Conservation (phyloP, 495 filamentous ascomycete species). For the Xylaria sp. region DNA sequence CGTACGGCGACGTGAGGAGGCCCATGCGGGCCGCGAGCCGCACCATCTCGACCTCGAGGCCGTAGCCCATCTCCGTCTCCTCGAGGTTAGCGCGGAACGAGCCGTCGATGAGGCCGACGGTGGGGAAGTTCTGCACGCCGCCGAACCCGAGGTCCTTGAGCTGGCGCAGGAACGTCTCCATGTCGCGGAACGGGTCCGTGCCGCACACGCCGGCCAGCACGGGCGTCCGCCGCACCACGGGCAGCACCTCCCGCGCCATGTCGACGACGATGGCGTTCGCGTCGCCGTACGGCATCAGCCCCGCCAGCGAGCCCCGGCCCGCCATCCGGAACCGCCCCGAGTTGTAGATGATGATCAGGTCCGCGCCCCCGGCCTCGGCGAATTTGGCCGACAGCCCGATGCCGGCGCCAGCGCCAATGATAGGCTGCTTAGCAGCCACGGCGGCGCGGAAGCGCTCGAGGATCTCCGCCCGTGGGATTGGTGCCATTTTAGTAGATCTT, state of each 20-base stretch:
- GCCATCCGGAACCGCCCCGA: slow-evolving; percentile 78
- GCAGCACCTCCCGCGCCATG: slow-evolving; percentile 69
- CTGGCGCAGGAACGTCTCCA: slow-evolving; percentile 63
- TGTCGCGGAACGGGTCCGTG: slow-evolving; percentile 68
- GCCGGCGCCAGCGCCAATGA: slow-evolving; percentile 74
- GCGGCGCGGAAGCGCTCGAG: slow-evolving; percentile 60
- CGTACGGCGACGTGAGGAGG: slow-evolving; percentile 72
- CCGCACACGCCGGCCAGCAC: slow-evolving; percentile 73
- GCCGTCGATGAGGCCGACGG: slow-evolving; percentile 74
- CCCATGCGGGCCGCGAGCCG: slow-evolving; percentile 60
- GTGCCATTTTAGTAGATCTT: slow-evolving; percentile 38
- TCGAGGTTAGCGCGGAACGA: slow-evolving; percentile 69
- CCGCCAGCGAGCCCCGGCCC: slow-evolving; percentile 71
- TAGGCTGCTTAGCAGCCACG: slow-evolving; percentile 59
- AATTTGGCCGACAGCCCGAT: slow-evolving; percentile 76
- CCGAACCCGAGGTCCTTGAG: slow-evolving; percentile 66
- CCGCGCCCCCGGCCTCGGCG: slow-evolving; percentile 69
- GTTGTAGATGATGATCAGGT: slow-evolving; percentile 77
- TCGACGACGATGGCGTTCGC: slow-evolving; percentile 73
- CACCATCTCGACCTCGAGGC: slow-evolving; percentile 69
- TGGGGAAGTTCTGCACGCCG: slow-evolving; percentile 77
- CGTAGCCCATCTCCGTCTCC: slow-evolving; percentile 74
- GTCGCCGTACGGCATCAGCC: slow-evolving; percentile 75
- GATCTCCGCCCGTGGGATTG: slow-evolving; percentile 60
- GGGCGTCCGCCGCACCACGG: slow-evolving; percentile 64